Percentiles rank a stretch among this genome's conserved stretches.
Conservation (phyloP, 805 yeast species). For the Yarrowia osloensis region DNA sequence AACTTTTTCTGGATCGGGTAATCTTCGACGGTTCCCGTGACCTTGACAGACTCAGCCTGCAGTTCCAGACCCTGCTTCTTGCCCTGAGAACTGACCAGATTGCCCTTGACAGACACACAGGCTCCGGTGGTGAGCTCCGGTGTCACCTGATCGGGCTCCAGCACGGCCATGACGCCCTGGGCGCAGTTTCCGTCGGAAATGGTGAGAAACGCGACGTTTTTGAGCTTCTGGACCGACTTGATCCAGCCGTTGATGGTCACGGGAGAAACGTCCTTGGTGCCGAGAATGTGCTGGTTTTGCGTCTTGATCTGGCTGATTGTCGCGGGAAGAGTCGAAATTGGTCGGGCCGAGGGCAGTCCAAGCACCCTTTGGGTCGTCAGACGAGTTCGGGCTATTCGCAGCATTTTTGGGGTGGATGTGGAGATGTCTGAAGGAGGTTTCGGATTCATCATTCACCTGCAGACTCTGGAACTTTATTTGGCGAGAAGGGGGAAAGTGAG, state of each 20-base stretch:
- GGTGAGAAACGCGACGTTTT: conserved; percentile 78
- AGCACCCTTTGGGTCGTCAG: not conserved
- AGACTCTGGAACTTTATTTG: conserved; percentile 3
- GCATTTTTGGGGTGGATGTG: not conserved
- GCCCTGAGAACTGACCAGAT: conserved; percentile 52
- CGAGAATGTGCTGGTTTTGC: conserved; percentile 32
- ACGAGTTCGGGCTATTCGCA: not conserved
- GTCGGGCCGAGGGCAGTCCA: not conserved
- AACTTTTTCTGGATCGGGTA: conserved; percentile 86
- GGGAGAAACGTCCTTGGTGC: conserved; percentile 33
- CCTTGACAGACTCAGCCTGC: conserved; percentile 44
- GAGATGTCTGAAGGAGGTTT: not conserved
- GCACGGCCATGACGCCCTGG: conserved; percentile 56
- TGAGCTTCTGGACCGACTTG: conserved; percentile 67
- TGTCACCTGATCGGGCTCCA: conserved; percentile 41
- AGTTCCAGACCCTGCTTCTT: conserved; percentile 58
- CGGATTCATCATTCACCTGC: not conserved
- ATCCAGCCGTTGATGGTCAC: conserved; percentile 72
- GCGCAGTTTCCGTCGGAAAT: conserved; percentile 73
- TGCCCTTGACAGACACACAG: conserved; percentile 49
- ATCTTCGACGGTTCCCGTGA: conserved; percentile 62
- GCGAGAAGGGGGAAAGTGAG: too few relatives aligned
- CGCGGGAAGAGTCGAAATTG: not conserved
- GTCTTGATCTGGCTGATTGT: conserved; percentile 26
- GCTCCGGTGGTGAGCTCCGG: conserved; percentile 48